phyloP scores from a whole-genome alignment of 1,139 yeast species.

The Scheffersomyces quercinus region DNA sequence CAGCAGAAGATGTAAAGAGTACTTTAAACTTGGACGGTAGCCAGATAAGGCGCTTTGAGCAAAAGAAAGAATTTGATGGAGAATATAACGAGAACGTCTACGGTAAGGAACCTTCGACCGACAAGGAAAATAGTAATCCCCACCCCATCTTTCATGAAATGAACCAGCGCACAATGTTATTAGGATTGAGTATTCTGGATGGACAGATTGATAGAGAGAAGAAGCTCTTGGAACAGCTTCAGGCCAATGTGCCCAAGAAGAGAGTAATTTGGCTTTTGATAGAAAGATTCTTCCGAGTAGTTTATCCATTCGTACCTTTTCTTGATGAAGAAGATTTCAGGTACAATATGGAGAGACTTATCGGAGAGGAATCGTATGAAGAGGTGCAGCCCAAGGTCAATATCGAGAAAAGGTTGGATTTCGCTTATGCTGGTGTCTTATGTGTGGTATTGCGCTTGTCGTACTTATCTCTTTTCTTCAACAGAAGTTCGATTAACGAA shows the following conservation, averaged over 20 bases:
- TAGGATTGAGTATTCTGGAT: conserved; percentile 28
- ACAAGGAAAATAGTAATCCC: conserved; percentile 6
- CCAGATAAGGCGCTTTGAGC: background rate
- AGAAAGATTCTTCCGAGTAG: conserved; percentile 43
- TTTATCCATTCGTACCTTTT: conserved; percentile 49
- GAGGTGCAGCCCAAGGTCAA: conserved; percentile 18
- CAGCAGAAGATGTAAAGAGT: conserved; percentile 13
- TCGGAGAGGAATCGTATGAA: conserved; percentile 22
- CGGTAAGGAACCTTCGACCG: conserved; percentile 14
- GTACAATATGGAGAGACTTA: conserved; percentile 17
- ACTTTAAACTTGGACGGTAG: background rate
- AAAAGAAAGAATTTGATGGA: conserved; percentile 6
- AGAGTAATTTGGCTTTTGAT: conserved; percentile 47
- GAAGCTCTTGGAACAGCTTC: conserved; percentile 31
- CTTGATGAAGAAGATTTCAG: conserved; percentile 41
- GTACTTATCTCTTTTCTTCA: conserved; percentile 33
- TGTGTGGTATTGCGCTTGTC: conserved; percentile 29
- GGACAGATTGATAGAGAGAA: conserved; percentile 30
- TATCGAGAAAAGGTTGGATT: conserved; percentile 31
- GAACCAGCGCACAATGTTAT: conserved; percentile 4
- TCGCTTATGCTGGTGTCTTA: conserved; percentile 33
- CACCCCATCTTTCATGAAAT: background rate
- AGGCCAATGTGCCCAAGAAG: conserved; percentile 42
- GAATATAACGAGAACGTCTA: conserved; percentile 25
- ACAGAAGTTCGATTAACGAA: conserved; percentile 29